Percentiles rank a stretch among this genome's conserved stretches.
These are phyloP conservation scores for Babesia bovis DNA, from an alignment of 169 alveolate species.

Conservation along the genomic window DNA sequence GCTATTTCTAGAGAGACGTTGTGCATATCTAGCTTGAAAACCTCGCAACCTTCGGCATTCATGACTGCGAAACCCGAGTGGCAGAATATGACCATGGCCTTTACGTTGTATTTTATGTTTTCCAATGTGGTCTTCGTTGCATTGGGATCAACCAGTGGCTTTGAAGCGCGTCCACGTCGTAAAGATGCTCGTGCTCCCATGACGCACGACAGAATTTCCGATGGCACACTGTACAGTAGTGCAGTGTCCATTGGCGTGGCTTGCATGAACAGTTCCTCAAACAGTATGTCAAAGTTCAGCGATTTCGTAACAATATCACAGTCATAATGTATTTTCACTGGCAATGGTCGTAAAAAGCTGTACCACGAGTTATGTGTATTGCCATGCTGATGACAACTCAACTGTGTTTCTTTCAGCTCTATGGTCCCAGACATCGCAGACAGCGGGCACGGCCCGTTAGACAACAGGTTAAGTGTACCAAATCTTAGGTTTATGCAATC, in stretches of 20 bases:
- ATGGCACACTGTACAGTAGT: conserved; percentile 75
- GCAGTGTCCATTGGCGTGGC: conserved; percentile 79
- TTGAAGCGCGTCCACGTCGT: not conserved
- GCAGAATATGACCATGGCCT: conserved; percentile 47
- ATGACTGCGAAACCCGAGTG: conserved; percentile 66
- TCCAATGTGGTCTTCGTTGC: conserved; percentile 1
- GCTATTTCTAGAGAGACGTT: conserved; percentile 44
- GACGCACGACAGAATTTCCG: conserved; percentile 54
- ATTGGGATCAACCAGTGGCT: not conserved
- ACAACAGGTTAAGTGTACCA: conserved; percentile 76
- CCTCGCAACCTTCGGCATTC: conserved; percentile 34
- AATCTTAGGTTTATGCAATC: conserved; percentile 71
- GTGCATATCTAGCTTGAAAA: conserved; percentile 63
- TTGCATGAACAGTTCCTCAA: conserved; percentile 81
- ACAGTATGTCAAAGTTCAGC: conserved; percentile 44
- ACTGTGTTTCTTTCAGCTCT: conserved; percentile 82
- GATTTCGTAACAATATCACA: conserved; percentile 13
- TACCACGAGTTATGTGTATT: conserved; percentile 1
- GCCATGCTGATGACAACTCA: conserved; percentile 60
- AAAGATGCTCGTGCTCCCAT: conserved; percentile 17
- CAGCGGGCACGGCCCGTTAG: conserved; percentile 78
- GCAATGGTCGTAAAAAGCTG: conserved; percentile 63
- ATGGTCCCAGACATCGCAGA: conserved; percentile 71
- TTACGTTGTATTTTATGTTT: not conserved
- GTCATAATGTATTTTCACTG: conserved; percentile 61